Conservation (phyloP, 352 stramenopile genomes). For the Phytophthora megakarya region DNA sequence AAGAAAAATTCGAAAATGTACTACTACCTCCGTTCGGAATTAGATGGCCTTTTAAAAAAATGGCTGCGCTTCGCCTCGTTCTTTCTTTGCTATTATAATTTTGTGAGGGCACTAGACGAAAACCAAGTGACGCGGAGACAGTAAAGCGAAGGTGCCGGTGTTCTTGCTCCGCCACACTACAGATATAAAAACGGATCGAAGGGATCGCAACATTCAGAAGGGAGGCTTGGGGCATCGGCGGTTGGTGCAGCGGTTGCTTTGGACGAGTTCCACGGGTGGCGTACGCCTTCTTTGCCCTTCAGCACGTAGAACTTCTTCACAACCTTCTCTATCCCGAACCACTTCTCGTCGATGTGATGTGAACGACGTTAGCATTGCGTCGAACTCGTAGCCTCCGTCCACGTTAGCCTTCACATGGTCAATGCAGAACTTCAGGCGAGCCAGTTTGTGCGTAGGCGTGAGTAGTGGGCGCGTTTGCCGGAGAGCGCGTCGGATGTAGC, state of each 20-base stretch:
- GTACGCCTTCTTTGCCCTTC: background rate
- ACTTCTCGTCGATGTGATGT: slow-evolving; percentile 13
- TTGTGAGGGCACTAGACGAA: no score
- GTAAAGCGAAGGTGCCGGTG: no score
- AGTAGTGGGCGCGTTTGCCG: slow-evolving; percentile 6
- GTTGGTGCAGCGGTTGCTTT: slow-evolving; percentile 14
- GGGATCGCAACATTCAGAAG: no score
- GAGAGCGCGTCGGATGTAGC: slow-evolving; percentile 3
- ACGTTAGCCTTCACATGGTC: background rate
- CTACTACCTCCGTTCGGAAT: no score
- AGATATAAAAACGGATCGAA: no score
- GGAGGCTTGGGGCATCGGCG: no score
- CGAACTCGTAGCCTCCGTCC: background rate
- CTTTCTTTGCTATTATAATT: no score
- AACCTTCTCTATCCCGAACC: slow-evolving; percentile 13
- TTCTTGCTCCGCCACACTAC: no score
- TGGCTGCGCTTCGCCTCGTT: no score
- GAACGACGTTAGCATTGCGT: slow-evolving; percentile 1
- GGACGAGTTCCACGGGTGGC: background rate
- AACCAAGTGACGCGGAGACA: no score
- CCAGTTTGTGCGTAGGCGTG: background rate
- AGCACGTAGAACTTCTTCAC: background rate
- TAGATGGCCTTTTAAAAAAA: no score
- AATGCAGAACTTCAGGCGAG: background rate
- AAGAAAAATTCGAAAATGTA: no score